These are phyloP conservation scores for Rhizophagus prolifer DNA, from an alignment of 192 early-diverging fungal species.

Conservation along the genomic window DNA sequence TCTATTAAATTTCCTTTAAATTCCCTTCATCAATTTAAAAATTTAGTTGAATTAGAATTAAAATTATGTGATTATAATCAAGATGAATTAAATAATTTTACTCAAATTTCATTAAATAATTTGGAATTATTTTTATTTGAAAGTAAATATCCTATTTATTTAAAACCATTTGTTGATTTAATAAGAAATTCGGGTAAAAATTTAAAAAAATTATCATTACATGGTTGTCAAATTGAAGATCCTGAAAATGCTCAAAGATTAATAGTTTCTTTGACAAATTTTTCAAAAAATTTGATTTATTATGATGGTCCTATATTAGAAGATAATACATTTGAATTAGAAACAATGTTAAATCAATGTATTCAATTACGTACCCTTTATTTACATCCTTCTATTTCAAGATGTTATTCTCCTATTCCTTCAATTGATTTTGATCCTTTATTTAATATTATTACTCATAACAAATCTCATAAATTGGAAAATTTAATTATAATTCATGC, in stretches of 20 bases:
- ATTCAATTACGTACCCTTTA: background rate
- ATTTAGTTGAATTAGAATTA: background rate
- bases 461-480: background rate
- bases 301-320: background rate
- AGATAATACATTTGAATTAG: background rate
- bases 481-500: background rate
- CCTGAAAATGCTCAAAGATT: background rate
- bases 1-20: background rate
- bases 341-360: background rate
- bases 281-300: background rate
- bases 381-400: background rate
- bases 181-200: background rate
- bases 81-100: background rate
- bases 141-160: background rate
- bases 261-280: background rate
- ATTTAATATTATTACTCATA: background rate
- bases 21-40: background rate
- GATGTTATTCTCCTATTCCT: background rate
- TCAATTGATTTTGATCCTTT: background rate
- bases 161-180: background rate
- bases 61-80: background rate
- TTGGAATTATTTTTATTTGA: background rate
- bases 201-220: background rate
- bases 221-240: background rate
- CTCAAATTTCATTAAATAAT: background rate